phyloP scores from a whole-genome alignment of 768 basidiomycete species.

The Lentinula detonsa region DNA sequence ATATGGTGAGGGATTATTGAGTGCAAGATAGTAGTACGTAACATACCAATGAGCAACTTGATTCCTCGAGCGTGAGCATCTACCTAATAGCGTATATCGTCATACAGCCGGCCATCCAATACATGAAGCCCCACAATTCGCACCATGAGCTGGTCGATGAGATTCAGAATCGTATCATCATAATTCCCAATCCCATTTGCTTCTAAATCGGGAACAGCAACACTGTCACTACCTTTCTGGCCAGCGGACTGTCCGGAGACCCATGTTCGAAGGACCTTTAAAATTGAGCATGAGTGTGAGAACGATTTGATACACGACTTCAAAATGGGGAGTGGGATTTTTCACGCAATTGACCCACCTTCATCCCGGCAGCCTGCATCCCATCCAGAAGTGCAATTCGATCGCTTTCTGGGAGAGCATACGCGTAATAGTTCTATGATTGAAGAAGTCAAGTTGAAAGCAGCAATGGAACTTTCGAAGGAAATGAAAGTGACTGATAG shows the following conservation, averaged over 20 bases:
- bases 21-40: no score
- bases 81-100: constrained; percentile 12
- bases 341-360: constrained; percentile 9
- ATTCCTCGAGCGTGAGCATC: constrained; percentile 26
- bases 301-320: neutral
- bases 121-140: neutral
- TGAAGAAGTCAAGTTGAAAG: neutral
- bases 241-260: constrained; percentile 20
- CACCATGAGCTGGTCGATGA: constrained; percentile 31
- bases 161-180: constrained; percentile 27
- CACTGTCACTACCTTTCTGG: constrained; percentile 18
- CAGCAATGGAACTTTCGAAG: neutral
- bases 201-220: constrained; percentile 26
- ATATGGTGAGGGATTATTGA: neutral
- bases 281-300: neutral
- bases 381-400: constrained; percentile 15
- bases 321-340: neutral
- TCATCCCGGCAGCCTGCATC: constrained; percentile 21
- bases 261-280: constrained; percentile 21
- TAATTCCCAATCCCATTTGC: constrained; percentile 26
- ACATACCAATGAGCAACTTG: constrained; percentile 6
- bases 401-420: constrained; percentile 15
- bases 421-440: constrained; percentile 17
- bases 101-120: neutral
- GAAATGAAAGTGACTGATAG: neutral